Evolutionary conservation across 257 asterid species (phyloP).

Genomic region (Nicotiana undulata): DNA sequence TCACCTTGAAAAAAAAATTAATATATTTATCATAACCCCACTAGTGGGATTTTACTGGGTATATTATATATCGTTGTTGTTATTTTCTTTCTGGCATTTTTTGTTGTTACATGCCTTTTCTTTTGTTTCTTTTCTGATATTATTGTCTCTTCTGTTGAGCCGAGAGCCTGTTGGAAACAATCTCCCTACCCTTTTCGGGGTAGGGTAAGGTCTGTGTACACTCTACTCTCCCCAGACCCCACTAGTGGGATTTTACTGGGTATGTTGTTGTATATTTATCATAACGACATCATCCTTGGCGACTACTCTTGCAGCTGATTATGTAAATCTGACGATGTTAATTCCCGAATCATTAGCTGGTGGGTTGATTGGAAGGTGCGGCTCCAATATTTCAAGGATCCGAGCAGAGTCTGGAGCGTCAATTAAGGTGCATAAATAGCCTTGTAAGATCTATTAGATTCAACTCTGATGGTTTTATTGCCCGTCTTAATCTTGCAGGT

Average conservation of each 20-base stretch:
- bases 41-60: no score
- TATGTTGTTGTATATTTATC: no score
- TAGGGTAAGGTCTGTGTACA: no score
- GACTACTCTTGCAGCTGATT: slow-evolving; percentile 72
- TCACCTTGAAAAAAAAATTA: not conserved
- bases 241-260: no score
- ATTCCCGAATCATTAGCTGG: slow-evolving; percentile 93
- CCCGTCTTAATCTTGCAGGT: not conserved
- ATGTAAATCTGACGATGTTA: slow-evolving; percentile 63
- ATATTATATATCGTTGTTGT: no score
- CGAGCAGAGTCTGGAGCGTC: slow-evolving; percentile 91
- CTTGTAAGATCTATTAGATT: slow-evolving; percentile 2
- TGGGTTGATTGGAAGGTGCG: slow-evolving; percentile 95
- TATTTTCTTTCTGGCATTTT: no score
- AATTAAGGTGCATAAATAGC: slow-evolving; percentile 46
- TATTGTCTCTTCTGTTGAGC: no score
- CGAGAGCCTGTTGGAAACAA: no score
- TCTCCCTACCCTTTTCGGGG: no score
- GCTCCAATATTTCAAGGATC: slow-evolving; percentile 91
- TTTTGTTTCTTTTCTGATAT: no score
- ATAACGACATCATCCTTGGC: slow-evolving; percentile 33
- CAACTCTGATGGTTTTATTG: not conserved
- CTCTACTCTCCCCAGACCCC: no score
- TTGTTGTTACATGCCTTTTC: no score
- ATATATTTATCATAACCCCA: slow-evolving; percentile 23